Conservation (phyloP, 2,329 filamentous ascomycete genomes). For the Proliferodiscus dingleyae region DNA sequence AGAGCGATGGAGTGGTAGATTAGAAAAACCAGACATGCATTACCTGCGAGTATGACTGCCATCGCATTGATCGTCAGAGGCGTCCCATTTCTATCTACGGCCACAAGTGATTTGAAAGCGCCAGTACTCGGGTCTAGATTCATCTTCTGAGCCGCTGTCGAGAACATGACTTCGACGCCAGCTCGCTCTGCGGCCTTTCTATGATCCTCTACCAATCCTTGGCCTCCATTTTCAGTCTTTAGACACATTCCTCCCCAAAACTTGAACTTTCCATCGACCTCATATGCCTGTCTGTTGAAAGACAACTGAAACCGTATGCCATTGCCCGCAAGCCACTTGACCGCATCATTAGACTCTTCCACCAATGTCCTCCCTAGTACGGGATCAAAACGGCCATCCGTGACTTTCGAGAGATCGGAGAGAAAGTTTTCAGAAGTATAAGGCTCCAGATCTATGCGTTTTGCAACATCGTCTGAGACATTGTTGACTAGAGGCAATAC, state of each 20-base stretch:
- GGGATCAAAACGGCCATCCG: slow-evolving; percentile 47
- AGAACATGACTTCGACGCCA: slow-evolving; percentile 43
- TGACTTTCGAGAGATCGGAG: slow-evolving; percentile 53
- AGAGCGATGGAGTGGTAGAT: too few species aligned
- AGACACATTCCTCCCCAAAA: slow-evolving; percentile 65
- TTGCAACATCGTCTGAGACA: slow-evolving; percentile 43
- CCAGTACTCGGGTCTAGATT: slow-evolving; percentile 30
- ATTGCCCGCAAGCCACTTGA: slow-evolving; percentile 51
- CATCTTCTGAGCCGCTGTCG: slow-evolving; percentile 41
- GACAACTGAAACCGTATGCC: slow-evolving; percentile 55
- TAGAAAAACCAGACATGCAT: background rate
- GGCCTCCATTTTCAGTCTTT: slow-evolving; percentile 54
- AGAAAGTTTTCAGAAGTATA: slow-evolving; percentile 53
- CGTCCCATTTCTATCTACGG: slow-evolving; percentile 23
- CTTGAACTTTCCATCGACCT: slow-evolving; percentile 53
- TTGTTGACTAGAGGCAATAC: slow-evolving; percentile 59
- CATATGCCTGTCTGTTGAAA: slow-evolving; percentile 62
- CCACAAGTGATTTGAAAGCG: slow-evolving; percentile 29
- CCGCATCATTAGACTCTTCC: slow-evolving; percentile 42
- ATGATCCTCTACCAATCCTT: slow-evolving; percentile 51
- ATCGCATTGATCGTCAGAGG: slow-evolving; percentile 31
- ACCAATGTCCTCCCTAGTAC: slow-evolving; percentile 46
- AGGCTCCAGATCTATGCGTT: slow-evolving; percentile 51
- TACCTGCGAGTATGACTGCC: slow-evolving; percentile 44
- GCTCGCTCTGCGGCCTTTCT: slow-evolving; percentile 37